phyloP scores from a whole-genome alignment of 176 grass and related monocot genomes.

The Carex scoparia region DNA sequence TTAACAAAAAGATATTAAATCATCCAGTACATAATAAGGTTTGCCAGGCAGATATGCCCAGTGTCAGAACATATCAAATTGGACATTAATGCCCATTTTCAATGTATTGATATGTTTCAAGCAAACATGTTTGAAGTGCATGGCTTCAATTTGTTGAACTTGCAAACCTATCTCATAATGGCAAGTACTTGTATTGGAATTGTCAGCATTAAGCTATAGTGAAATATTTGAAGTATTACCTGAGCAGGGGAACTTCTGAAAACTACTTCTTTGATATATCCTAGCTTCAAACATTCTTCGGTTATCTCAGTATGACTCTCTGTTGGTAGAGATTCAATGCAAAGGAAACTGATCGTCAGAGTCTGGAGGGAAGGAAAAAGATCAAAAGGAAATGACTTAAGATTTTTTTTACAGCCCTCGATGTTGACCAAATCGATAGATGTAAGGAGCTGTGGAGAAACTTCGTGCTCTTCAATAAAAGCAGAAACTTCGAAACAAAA shows the following conservation, averaged over 20 bases:
- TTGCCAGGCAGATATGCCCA: not conserved
- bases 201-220: not conserved
- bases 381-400: not conserved
- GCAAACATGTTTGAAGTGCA: not conserved
- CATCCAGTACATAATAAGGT: no score
- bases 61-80: not conserved
- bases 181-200: not conserved
- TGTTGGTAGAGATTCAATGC: not conserved
- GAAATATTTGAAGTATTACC: not conserved
- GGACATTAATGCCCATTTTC: not conserved
- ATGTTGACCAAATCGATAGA: slow-evolving; percentile 2
- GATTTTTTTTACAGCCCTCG: rapidly evolving
- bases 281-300: not conserved
- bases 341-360: rapidly evolving
- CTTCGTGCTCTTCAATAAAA: slow-evolving; percentile 21
- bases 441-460: slow-evolving; percentile 8
- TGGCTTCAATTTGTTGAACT: not conserved
- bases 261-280: not conserved
- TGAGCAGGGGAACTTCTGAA: not conserved
- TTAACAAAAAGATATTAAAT: no score
- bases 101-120: not conserved
- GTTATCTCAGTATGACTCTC: not conserved
- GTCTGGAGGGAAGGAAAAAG: slow-evolving; percentile 17
- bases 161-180: not conserved
- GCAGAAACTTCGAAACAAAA: not conserved